Evolutionary conservation across 768 basidiomycete species (phyloP), one percentile per base, ranked within the genome.

Genomic region (Mycena pura): DNA sequence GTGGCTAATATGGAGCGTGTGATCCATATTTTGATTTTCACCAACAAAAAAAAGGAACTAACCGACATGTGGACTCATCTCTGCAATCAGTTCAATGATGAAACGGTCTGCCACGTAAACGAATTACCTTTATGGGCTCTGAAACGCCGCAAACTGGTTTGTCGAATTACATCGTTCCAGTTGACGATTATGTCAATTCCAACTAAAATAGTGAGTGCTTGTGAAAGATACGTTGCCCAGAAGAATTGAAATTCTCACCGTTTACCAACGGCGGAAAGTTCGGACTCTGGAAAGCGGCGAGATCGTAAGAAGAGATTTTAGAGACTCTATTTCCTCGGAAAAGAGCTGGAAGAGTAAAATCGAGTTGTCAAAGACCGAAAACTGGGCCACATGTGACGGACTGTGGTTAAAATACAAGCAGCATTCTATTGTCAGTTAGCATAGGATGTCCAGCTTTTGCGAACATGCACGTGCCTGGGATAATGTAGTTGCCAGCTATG

Each of bases 181-280:
- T 94, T 91, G 14, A 97, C 91, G 10, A 85, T 80, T 52, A 96
- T 93, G 64, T 95, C 91, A 63, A 96, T 96, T 9, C 94, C 93
- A 51, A 96, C 95, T 90, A 60, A 22, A 41, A 14, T 9, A 1
- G 38, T 9, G n/a, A n/a, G 19, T 21, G 22, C 24, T 34, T 19
- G 29, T 40, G 34, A 34, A 24, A 1, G 32, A 61, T 27, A 67
- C 44, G 56, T 70, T 52, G 27, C 11, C 49, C 28, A 22, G 15
- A 55, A 22, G 10, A 25, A 11, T 40, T 11, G n/a, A 22, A 19
- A 5, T 19, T 47, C 11, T 43, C 67, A 89, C 93, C 92, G 68
- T 93, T 89, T 21, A 93, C 92, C 0, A 95, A 77, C 6, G 93
- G 87, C 6, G 87, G 78, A 66, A 94, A 92, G 70, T 95, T 93